Base-by-base conservation (phyloP, 192 early-diverging fungal species). In the Gorgonomyces haynaldii region DNA sequence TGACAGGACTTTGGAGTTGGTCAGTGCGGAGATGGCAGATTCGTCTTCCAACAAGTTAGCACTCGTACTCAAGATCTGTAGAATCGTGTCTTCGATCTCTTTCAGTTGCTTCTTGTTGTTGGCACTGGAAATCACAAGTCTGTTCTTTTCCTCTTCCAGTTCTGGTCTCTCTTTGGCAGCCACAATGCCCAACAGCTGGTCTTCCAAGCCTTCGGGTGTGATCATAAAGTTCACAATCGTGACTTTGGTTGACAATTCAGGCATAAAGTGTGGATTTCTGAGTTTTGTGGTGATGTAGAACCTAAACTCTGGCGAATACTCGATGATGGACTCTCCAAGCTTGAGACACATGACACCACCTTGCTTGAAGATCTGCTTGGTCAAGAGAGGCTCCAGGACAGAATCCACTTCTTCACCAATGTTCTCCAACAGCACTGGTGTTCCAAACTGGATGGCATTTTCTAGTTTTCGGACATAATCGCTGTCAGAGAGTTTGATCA, bases 171-270 rank as follows among this genome's bases (percentile, higher is more conserved):
- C 75, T 57, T 67, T 75, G 4, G 75, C 75, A 1, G 75, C 73
- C 19, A 78, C 75, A 53, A 78, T 78, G 24, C 75, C 75, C 15
- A 78, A 42, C 27, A 78, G 56, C 43, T 78, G 75, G 45, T 78
- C 75, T 43, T 78, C 75, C 10, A 78, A 54, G 45, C 75, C 75
- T 47, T 78, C 75, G 15, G 66, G 69, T 2, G 75, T 78, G 47
- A 78, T 78, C 74, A 78, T 78, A 42, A 78, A 78, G 45, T 78
- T 78, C 29, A 78, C 69, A 32, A 74, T 67, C 1, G 75, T 78
- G 15, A 78, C 75, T 56, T 78, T 78, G 24, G 75, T 78, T 1
- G 74, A 78, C 2, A 79, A 46, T 57, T 78, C 75, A n/a, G 75
- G 75, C 20, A 78, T 50, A 43, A 75, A 78, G 54, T 78, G 75